Base-by-base conservation (phyloP, 257 asterid species). In the Anisodus acutangulus region DNA sequence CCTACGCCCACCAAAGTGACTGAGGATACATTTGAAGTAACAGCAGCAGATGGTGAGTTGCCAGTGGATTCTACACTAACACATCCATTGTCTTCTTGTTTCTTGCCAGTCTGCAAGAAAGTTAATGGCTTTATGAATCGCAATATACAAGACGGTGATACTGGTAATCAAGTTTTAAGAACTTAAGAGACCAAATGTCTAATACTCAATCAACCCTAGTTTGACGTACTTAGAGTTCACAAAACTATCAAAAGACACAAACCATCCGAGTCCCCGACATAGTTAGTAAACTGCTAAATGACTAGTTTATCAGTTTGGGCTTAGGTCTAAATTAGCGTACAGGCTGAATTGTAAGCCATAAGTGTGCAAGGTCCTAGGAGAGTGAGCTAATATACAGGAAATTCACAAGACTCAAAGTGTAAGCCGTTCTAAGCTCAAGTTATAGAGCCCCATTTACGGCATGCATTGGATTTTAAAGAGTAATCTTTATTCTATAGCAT, bases 51-150 rank as follows among this genome's bases (percentile, higher is more conserved):
- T 5, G 86, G 55, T 45, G 69, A 35, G 49, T 86, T 74, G 47
- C 71, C 86, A 58, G 85, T 91, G 79, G 90, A 88, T 86, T 89
- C 89, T 31, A 90, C 85, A 84, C 78, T 82, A 84, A 69, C 57
- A 81, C 81, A 74, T 63, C 89, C 90, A 85, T 88, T 90, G 55
- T 67, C 86, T 84, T 84, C 68, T 89, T 85, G 87, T 85, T 90
- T 84, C 82, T 82, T 90, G 86, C 83, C 81, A 85, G 76, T 90
- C 98, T 95, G 94, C 31, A 78, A 78, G 49, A 53, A 13, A 51
- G 26, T 6, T 59, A 17, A 78, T 53, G 66, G 16, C 82, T 53
- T 53, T 53, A 54, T 53, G 66, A 78, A 35, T 76, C 63, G 15
- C 81, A 51, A 51, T 53, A 78, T 78, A 78, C 82, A 78, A 53